Evolutionary conservation across 139 green algal species (phyloP).

Genomic region (Monoraphidium neglectum): DNA sequence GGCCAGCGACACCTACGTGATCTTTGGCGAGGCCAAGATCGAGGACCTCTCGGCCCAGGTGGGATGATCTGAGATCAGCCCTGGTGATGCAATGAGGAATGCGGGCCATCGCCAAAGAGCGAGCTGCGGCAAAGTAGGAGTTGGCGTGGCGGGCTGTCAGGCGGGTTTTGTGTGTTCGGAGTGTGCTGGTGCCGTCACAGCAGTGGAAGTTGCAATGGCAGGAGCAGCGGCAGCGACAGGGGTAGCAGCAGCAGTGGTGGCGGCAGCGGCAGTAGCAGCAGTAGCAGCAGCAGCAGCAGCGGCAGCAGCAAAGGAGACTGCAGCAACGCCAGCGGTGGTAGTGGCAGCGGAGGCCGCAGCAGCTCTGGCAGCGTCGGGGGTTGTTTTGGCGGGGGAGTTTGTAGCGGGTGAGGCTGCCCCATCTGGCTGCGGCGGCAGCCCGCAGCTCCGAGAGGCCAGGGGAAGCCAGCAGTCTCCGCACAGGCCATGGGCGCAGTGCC

Average conservation of each 20-base stretch:
- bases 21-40: slow-evolving; percentile 99
- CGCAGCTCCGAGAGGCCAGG: too few species aligned
- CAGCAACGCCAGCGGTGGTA: background rate
- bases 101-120: background rate
- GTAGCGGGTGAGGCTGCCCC: too few species aligned
- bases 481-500: too few species aligned
- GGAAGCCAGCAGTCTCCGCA: too few species aligned
- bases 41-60: slow-evolving; percentile 94
- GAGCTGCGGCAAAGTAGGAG: too few species aligned
- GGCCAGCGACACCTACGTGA: slow-evolving; percentile 96
- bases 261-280: background rate
- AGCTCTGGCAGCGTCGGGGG: too few species aligned
- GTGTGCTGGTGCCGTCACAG: too few species aligned
- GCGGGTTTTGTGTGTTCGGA: too few species aligned
- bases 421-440: too few species aligned
- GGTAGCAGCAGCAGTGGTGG: background rate
- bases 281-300: background rate
- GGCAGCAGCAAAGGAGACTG: background rate
- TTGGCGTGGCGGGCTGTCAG: too few species aligned
- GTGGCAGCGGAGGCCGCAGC: too few species aligned
- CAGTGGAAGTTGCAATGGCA: background rate
- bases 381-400: too few species aligned
- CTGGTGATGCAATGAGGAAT: background rate
- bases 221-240: background rate
- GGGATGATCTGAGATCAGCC: slow-evolving; percentile 36